Evolutionary conservation across 2,329 filamentous ascomycete genomes (phyloP), one percentile per base, ranked within the genome.

Genomic region (Endocalyx cinctus): DNA sequence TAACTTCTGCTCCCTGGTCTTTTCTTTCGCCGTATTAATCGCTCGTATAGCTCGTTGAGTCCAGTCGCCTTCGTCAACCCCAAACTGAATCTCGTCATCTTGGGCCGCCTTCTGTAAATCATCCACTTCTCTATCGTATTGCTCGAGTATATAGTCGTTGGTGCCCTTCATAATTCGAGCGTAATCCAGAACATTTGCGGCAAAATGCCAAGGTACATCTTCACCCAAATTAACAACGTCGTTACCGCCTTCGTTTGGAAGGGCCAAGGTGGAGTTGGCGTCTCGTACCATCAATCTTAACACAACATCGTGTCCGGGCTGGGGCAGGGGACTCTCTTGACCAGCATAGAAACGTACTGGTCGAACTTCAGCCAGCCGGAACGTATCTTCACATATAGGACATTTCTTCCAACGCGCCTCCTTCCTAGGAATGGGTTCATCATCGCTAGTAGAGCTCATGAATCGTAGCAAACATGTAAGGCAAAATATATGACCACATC

Each of bases 401-500:
- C 92, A 98, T 57, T 94, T 95, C 66, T 94, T 94, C 77, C 87
- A 96, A 34, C 84, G 74, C 18, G 83, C 69, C 49, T 77, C 82
- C 62, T 82, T 89, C 42, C 82, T 80, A 8, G 75, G 66, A 37
- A 71, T 73, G 7, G 64, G 62, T 20, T 84, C 82, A n/a, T 85
- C 82, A 36, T 84, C 82, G 16, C 74, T 77, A 10, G 76, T 78
- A 6, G 88, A 85, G 50, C 94, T 86, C 87, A 98, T 96, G 58
- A 94, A 98, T 31, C 92, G 83, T 43, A 97, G 87, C 41, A 97
- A 64, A 56, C 92, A 98, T 5, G 92, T 82, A 20, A 97, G 67
- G 56, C 92, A 98, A 58, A 96, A 97, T 10, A 98, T 95, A 57
- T 98, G 92, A 1, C 92, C 92, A 53, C 92, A 98, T 54, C 83